Base-by-base conservation (phyloP, 306 rosid genomes). In the Astragalus membranaceus region DNA sequence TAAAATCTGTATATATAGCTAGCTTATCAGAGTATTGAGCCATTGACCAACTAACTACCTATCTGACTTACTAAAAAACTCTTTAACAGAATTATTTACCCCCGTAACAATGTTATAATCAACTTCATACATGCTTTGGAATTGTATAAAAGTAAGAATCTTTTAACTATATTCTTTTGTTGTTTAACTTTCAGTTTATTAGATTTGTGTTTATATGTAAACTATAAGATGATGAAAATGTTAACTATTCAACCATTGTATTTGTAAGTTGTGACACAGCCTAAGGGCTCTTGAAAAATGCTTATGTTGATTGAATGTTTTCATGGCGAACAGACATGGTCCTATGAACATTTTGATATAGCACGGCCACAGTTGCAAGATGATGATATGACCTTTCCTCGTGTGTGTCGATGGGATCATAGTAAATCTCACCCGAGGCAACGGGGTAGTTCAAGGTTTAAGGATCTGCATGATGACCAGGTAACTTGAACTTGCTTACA, bases 311-410 rank as follows among this genome's bases (percentile, higher is more conserved):
- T 72, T 10, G 32, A 30, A n/a, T 32, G 26, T 36, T 69, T n/a
- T 74, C 46, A 55, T 74, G 55, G 63, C n/a, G 16, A 62, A 70
- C 79, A 86, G 91, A 74, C 79, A 73, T 86, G 91, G 91, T 79
- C 74, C 48, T 83, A 81, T 64, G 91, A 86, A 67, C 91, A 86
- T 75, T 78, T 86, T 83, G 88, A 86, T 64, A 60, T 81, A 30
- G 88, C 85, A 20, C 79, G 88, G 48, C 88, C 91, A 60, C 44
- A 57, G 15, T 36, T 81, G 54, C 78, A 65, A 69, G 81, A 75
- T 49, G 50, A 60, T 10, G 79, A 72, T 79, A 14, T 17, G 5
- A 29, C 74, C 57, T 81, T 81, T 79, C 91, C 91, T 74, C 91
- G 91, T 3, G 67, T 84, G 6, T 81, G 88, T 67, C 83, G 77